Base-by-base conservation (phyloP, 2,329 filamentous ascomycete genomes). In the Fusarium hostae region DNA sequence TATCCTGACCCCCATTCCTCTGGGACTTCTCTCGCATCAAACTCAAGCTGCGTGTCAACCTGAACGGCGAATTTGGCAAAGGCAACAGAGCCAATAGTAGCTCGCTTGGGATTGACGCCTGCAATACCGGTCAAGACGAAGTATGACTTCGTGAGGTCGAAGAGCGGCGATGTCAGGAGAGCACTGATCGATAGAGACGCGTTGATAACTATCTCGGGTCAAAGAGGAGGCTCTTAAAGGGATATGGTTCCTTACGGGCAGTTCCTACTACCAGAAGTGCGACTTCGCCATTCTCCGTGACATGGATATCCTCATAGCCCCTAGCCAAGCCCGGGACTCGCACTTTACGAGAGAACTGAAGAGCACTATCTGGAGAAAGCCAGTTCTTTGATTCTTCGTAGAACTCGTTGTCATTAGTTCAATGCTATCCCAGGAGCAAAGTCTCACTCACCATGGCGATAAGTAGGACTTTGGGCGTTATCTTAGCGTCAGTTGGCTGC, bases 31-130 rank as follows among this genome's bases (percentile, higher is more conserved):
- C 72, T 67, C 0, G 59, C 72, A 10, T 74, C 72, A 6, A 74
- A 62, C 8, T 73, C 72, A 32, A 74, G 57, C 8, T 74, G 72
- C 0, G 63, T 61, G 2, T 72, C 72, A 1, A 74, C 72, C 37
- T 74, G 72, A 5, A 74, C 18, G 2, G 72, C 70, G 20, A 74
- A 74, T n/a, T 34, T 74, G 11, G 72, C 72, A n/a, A 74, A 45
- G 0, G 72, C 72, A 9, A 74, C 72, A 16, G 72, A 74, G 0
- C 72, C 72, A 11, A 74, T 70, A 5, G 72, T 73, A 1, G 69
- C 72, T 35, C 67, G 47, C 30, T 74, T 74, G 1, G 72, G 72
- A 3, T 74, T 74, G 1, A 74, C 69, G 1, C 72, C 72, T 5
- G 72, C 72, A 1, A 74, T 74, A 3, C 72, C 72, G 1, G 72